These are phyloP conservation scores for Globisporangium uncinulatum DNA, from an alignment of 352 stramenopile species.

Conservation along the genomic window DNA sequence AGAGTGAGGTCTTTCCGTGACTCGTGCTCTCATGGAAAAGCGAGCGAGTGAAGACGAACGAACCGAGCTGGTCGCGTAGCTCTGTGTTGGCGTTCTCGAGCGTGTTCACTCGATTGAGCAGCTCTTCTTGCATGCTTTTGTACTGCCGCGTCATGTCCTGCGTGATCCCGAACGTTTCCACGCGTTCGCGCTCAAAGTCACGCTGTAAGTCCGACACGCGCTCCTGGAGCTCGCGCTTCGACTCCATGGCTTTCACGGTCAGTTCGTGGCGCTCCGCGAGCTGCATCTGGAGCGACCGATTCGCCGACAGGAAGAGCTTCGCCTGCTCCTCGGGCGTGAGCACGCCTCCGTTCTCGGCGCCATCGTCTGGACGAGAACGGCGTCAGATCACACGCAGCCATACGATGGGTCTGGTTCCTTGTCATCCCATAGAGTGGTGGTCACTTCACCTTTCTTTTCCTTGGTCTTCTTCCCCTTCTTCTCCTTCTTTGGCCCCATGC, in stretches of 20 bases:
- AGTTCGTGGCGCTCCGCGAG: slow-evolving; percentile 85
- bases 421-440: too few relatives aligned
- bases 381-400: too few relatives aligned
- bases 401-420: too few relatives aligned
- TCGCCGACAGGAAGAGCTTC: slow-evolving; percentile 79
- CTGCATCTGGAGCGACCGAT: slow-evolving; percentile 86
- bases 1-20: neutral
- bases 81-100: slow-evolving; percentile 91
- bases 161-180: slow-evolving; percentile 91
- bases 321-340: slow-evolving; percentile 78
- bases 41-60: neutral
- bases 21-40: too few relatives aligned
- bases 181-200: slow-evolving; percentile 83
- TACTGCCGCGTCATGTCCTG: slow-evolving; percentile 96
- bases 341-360: slow-evolving; percentile 64
- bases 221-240: slow-evolving; percentile 83
- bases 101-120: slow-evolving; percentile 81
- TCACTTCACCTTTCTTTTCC: slow-evolving; percentile 57
- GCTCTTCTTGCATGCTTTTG: slow-evolving; percentile 95
- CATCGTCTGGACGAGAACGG: slow-evolving; percentile 35
- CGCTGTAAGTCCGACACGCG: slow-evolving; percentile 76
- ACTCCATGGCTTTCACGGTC: slow-evolving; percentile 79
- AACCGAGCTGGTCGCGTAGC: slow-evolving; percentile 89
- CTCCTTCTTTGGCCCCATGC: slow-evolving; percentile 69
- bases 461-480: slow-evolving; percentile 72